Conservation (phyloP, 176 grass and related monocot genomes). For the Oryza punctata region DNA sequence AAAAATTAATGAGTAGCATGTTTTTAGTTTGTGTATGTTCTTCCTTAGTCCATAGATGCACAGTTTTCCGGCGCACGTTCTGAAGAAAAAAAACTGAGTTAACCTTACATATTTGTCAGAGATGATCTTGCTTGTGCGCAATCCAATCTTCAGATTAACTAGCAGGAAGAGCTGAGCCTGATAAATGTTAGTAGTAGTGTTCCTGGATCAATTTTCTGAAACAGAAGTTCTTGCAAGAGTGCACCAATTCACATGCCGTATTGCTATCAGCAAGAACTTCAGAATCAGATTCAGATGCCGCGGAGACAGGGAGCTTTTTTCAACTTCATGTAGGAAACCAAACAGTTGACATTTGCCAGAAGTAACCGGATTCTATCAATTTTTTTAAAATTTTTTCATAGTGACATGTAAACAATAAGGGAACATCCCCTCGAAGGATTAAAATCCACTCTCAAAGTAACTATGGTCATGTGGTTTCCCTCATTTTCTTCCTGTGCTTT, state of each 20-base stretch:
- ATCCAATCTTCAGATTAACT: background rate
- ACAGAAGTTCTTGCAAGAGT: background rate
- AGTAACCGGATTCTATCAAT: background rate
- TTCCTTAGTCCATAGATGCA: background rate
- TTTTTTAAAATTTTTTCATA: no score
- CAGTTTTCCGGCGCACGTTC: background rate
- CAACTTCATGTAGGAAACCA: background rate
- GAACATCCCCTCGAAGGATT: no score
- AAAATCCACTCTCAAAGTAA: no score
- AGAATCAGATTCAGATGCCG: background rate
- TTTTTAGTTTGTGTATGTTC: background rate
- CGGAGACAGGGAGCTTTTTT: background rate
- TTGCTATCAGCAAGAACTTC: background rate
- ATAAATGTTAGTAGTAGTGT: background rate
- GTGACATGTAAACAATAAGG: no score
- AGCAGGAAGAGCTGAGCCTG: background rate
- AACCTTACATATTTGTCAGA: background rate
- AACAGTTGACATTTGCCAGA: background rate
- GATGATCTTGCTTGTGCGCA: background rate
- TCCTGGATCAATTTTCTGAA: background rate
- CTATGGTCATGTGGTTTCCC: constrained; percentile 20
- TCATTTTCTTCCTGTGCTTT: background rate
- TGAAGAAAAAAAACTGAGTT: background rate
- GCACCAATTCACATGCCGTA: background rate
- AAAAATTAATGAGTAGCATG: background rate